phyloP scores from a whole-genome alignment of 225 moss, liverwort and hornwort genomes.

The Lunularia cruciata region DNA sequence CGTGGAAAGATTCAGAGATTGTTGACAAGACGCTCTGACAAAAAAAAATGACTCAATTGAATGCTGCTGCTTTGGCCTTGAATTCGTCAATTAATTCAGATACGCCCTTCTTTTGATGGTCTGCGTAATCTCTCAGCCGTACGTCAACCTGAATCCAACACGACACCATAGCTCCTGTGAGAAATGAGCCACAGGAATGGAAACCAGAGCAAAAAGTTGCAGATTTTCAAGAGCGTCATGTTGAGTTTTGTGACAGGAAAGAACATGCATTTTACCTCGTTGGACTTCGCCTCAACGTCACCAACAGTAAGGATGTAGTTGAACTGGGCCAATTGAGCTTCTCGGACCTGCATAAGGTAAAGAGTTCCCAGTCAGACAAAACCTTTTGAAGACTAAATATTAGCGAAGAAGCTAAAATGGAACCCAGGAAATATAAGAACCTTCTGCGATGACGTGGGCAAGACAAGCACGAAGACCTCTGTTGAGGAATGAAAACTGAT shows the following conservation, averaged over 20 bases:
- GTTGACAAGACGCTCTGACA: too few species aligned
- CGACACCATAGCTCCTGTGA: not conserved
- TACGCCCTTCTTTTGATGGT: conserved; percentile 68
- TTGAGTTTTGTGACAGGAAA: too few species aligned
- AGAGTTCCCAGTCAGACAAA: not conserved
- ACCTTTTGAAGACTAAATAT: too few species aligned
- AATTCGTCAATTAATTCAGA: conserved; percentile 67
- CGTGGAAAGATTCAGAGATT: too few species aligned
- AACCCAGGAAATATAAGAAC: not conserved
- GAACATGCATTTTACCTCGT: conserved; percentile 47
- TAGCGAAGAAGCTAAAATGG: not conserved
- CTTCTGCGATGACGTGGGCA: too few species aligned
- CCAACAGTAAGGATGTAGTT: conserved; percentile 98
- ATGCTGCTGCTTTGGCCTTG: conserved; percentile 58
- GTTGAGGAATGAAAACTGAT: too few species aligned
- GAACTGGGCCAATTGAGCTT: conserved; percentile 91
- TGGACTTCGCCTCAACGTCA: conserved; percentile 66
- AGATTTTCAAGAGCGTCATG: too few species aligned
- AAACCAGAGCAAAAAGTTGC: not conserved
- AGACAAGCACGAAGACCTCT: too few species aligned
- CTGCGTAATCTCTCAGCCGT: conserved; percentile 72
- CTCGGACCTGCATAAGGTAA: conserved; percentile 53
- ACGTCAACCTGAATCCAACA: conserved; percentile 65
- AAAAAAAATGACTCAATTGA: conserved; percentile 27
- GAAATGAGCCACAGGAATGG: not conserved